Conservation (phyloP, 176 grass and related monocot genomes). For the maize (Zea mays) region Zm-B73-REFERENCE-NAM-5.0 NC_050101.1:178267001-178267500, state of each 20-base stretch:
- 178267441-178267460: neutral
- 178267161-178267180: neutral
- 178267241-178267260: constrained; percentile 56
- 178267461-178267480: neutral
- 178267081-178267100: constrained; percentile 59
- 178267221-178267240: constrained; percentile 38
- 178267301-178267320: constrained; percentile 42
- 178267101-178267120: constrained; percentile 6
- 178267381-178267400: neutral
- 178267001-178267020: constrained; percentile 51
- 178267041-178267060: constrained; percentile 49
- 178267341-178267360: neutral
- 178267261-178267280: constrained; percentile 32
- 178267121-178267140: neutral
- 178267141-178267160: neutral
- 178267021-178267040: constrained; percentile 51
- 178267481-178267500: neutral
- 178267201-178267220: constrained; percentile 30
- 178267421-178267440: neutral
- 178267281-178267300: constrained; percentile 34
- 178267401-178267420: constrained; percentile 5
- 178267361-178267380: constrained; percentile 2
- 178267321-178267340: constrained; percentile 37
- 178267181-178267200: constrained; percentile 10
- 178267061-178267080: constrained; percentile 45